These are phyloP conservation scores for Pseudopyricularia cyperi DNA, from an alignment of 2,329 filamentous ascomycete genomes.

Conservation along the genomic window DNA sequence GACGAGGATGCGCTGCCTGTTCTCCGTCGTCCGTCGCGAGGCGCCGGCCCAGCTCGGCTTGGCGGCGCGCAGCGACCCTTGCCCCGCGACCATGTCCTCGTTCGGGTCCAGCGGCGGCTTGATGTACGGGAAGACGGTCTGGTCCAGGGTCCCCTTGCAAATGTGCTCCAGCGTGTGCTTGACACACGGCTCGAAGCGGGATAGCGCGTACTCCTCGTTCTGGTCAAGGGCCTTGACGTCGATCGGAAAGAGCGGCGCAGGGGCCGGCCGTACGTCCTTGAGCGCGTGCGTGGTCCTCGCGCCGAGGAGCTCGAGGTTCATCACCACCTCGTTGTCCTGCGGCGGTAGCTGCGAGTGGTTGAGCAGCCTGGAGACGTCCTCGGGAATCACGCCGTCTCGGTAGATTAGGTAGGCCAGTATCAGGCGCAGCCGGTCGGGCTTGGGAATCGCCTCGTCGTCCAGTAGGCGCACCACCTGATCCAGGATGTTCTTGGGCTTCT, in stretches of 20 bases:
- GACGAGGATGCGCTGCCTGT: slow-evolving; percentile 78
- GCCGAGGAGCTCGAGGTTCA: slow-evolving; percentile 72
- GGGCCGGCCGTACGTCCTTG: slow-evolving; percentile 60
- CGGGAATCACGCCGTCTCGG: slow-evolving; percentile 68
- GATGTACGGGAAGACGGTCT: slow-evolving; percentile 56
- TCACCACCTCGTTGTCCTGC: slow-evolving; percentile 58
- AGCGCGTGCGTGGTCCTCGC: slow-evolving; percentile 54
- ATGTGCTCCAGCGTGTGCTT: slow-evolving; percentile 73
- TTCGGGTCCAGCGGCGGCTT: slow-evolving; percentile 54
- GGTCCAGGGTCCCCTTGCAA: slow-evolving; percentile 53
- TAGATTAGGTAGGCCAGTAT: slow-evolving; percentile 79
- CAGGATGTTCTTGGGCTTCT: slow-evolving; percentile 79
- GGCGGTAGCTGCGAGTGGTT: slow-evolving; percentile 69
- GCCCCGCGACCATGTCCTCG: slow-evolving; percentile 41
- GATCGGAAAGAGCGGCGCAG: slow-evolving; percentile 56
- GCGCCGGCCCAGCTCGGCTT: slow-evolving; percentile 93
- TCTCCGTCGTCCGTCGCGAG: slow-evolving; percentile 61
- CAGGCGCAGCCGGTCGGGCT: slow-evolving; percentile 68
- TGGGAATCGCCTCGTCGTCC: slow-evolving; percentile 64
- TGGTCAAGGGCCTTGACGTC: slow-evolving; percentile 32
- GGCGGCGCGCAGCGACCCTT: slow-evolving; percentile 74
- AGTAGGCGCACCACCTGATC: slow-evolving; percentile 78
- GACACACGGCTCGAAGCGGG: slow-evolving; percentile 70
- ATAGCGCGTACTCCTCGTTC: slow-evolving; percentile 69
- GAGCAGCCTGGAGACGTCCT: slow-evolving; percentile 75